Base-by-base conservation (phyloP, 331 rosid species). In the Rosa hybrid region DNA sequence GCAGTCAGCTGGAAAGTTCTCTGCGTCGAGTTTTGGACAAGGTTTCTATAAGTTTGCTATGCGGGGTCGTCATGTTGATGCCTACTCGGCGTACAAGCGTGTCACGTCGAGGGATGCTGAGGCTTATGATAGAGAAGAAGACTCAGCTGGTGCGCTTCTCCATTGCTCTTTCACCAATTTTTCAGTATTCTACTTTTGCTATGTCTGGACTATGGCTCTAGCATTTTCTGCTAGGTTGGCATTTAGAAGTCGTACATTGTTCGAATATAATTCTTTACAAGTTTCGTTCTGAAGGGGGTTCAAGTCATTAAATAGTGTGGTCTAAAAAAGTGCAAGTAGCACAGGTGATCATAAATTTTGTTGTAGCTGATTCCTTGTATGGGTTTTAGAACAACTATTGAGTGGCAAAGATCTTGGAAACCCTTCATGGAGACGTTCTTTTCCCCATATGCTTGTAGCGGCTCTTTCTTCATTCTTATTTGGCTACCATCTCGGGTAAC, bases 401-500 rank as follows among this genome's bases (percentile, higher is more conserved):
- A 83, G 80, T 77, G 88, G 77, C 75, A 93, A 85, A 86, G 87
- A 77, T 64, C 8, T 75, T 21, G 87, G 78, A 53, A 81, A 77
- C 72, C 91, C 97, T 71, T 78, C 88, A 80, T 92, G 97, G 93
- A 82, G 56, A 75, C 91, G 83, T 39, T 87, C 97, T 56, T 80
- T 91, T 71, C 85, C 90, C 44, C 97, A 93, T 86, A 84, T 89
- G 60, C 71, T 91, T 67, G 94, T 89, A 72, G 98, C 98, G 39
- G 79, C 87, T 8, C 10, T 93, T 73, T 91, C 97, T 81, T 90
- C 98, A 12, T 88, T 93, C 90, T 82, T 91, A 84, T 93, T 85
- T 77, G 98, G 98, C 78, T 93, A 91, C 86, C 98, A 93, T 87
- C 85, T 91, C 53, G 98, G 97, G 97, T 91, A 67, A 6, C 12